Base-by-base conservation (phyloP, 495 filamentous ascomycete species). In the Daldinia bambusicola region DNA sequence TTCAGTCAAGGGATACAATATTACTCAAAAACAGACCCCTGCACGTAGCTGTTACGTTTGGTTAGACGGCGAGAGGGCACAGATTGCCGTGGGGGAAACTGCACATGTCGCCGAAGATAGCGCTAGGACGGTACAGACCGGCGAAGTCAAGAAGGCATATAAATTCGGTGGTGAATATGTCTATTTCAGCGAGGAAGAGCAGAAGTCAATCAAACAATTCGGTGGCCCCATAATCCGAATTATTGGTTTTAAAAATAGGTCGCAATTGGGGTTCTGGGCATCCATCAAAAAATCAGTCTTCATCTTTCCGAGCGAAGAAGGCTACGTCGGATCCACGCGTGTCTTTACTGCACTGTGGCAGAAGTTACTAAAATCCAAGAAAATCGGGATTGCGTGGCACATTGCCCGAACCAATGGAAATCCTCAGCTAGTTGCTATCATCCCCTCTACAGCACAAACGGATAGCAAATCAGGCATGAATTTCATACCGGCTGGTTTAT, bases 141-240 rank as follows among this genome's bases (percentile, higher is more conserved):
- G 78, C 8, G 93, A 97, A 66, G 87, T 97, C 38, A 89, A 90
- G 60, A 98, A 97, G 74, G 96, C 95, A 0, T 99, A 95, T 82
- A 97, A 95, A 73, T 98, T 97, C 70, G 96, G 95, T 34, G 93
- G 92, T 18, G 93, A 97, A 69, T 91, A 94, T 57, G 88, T 99
- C 48, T 81, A 89, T 18, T 99, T 99, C 79, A 90, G 88, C 2
- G 83, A 87, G 2, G 94, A 97, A 36, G 95, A 98, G 77, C 86
- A 92, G 63, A 89, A 89, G 64, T 80, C 84, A 14, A 82, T 99
- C 66, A 88, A 90, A 43, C 79, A 92, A 64, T 94, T 97, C 74
- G 83, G 78, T 7, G 93, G 93, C 13, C 91, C 94, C 3, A 84
- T 90, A 34, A 90, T 99, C 65, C 89, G 94, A 6, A 91, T 99